Evolutionary conservation across 2,329 filamentous ascomycete genomes (phyloP).

Genomic region (Verticillium alfalfae): DNA sequence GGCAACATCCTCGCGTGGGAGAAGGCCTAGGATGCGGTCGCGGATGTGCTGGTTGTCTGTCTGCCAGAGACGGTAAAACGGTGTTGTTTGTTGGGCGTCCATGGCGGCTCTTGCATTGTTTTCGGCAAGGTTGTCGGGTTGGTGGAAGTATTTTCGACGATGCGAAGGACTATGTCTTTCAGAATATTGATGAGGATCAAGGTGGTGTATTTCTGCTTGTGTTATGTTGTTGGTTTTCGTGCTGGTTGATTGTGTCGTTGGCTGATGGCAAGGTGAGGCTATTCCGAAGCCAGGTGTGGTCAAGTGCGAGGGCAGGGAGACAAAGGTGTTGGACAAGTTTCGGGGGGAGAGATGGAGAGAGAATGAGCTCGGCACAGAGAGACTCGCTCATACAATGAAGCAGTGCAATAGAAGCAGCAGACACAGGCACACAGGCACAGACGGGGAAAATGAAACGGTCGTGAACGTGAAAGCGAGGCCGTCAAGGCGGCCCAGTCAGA

Average conservation of each 20-base stretch:
- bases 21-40: slow-evolving; percentile 41
- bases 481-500: neutral
- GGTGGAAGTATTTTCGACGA: no score
- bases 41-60: slow-evolving; percentile 36
- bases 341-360: neutral
- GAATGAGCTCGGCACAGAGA: neutral
- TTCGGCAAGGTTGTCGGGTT: neutral
- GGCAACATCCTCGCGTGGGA: slow-evolving; percentile 48
- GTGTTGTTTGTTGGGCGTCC: slow-evolving; percentile 40
- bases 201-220: neutral
- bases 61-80: slow-evolving; percentile 53
- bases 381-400: neutral
- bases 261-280: neutral
- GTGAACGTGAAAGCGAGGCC: neutral
- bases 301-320: neutral
- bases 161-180: no score
- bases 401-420: neutral
- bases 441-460: neutral
- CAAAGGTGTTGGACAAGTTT: neutral
- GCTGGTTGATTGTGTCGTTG: neutral
- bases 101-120: slow-evolving; percentile 42
- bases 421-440: neutral
- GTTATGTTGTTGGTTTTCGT: no score
- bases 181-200: no score
- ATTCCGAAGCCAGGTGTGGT: neutral